A percentile compares a stretch with the other conserved stretches of the same genome.
phyloP scores from a whole-genome alignment of 169 alveolate genomes.

The Plasmodium falciparum region DNA sequence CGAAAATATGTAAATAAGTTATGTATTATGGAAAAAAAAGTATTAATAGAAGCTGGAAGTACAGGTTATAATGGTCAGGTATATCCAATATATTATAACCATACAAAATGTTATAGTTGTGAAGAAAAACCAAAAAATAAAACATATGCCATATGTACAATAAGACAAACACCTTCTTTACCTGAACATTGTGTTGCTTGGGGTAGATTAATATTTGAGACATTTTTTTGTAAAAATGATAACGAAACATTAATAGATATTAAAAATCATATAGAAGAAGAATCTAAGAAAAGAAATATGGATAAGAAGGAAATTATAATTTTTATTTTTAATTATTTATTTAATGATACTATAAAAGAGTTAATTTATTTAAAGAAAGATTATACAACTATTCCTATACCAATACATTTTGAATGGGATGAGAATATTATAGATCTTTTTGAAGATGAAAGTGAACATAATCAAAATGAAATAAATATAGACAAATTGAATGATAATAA shows the following conservation, averaged over 20 bases:
- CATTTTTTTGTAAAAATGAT: conserved; percentile 82
- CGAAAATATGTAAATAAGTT: conserved; percentile 94
- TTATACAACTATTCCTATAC: conserved; percentile 34
- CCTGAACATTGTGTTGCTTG: conserved; percentile 99
- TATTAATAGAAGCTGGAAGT: conserved; percentile 97
- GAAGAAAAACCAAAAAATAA: conserved; percentile 90
- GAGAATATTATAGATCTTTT: not conserved
- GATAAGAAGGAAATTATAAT: conserved; percentile 59
- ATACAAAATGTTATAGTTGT: conserved; percentile 96
- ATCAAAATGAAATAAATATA: not conserved
- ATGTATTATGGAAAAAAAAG: conserved; percentile 92
- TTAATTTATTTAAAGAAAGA: conserved; percentile 69
- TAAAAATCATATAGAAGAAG: conserved; percentile 79
- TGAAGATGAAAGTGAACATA: not conserved
- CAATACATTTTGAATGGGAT: conserved; percentile 15
- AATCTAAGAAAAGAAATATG: conserved; percentile 65
- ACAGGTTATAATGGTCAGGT: conserved; percentile 96
- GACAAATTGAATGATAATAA: not conserved
- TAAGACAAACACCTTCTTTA: conserved; percentile 98
- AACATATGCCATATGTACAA: conserved; percentile 98
- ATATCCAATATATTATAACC: conserved; percentile 88
- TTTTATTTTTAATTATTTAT: conserved; percentile 78
- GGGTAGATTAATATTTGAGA: conserved; percentile 94
- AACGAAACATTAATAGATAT: conserved; percentile 77
- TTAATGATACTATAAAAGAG: conserved; percentile 77